Conservation (phyloP, 805 yeast genomes). For the Lipomyces yamadae region DNA sequence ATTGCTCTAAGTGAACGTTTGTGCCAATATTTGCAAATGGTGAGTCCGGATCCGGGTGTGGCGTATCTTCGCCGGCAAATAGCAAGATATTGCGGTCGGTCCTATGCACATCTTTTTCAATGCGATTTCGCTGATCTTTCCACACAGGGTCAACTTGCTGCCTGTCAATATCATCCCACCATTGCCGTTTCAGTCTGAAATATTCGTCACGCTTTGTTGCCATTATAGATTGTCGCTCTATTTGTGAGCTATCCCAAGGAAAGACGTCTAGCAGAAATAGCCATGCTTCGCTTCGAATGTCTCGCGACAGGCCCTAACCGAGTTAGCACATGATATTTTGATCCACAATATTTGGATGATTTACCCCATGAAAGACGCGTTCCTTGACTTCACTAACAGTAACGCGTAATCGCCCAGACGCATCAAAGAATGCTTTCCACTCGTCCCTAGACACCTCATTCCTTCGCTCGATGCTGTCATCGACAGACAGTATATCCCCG, state of each 20-base stretch:
- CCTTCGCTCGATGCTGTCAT: constrained; percentile 67
- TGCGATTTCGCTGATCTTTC: constrained; percentile 86
- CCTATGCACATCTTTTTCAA: constrained; percentile 90
- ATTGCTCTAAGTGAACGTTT: constrained; percentile 72
- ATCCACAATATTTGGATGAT: not conserved
- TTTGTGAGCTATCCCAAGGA: constrained; percentile 82
- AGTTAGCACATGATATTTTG: not conserved
- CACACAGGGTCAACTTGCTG: constrained; percentile 69
- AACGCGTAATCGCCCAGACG: constrained; percentile 67
- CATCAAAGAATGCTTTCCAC: constrained; percentile 86
- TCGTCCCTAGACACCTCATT: constrained; percentile 70
- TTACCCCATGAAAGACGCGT: constrained; percentile 78
- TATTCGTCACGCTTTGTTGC: constrained; percentile 65
- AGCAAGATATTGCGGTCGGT: constrained; percentile 81
- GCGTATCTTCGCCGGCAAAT: constrained; percentile 56
- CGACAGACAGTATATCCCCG: constrained; percentile 50
- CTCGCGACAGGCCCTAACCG: constrained; percentile 62
- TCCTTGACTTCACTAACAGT: constrained; percentile 81
- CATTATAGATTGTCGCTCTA: constrained; percentile 66
- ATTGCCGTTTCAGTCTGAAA: constrained; percentile 61
- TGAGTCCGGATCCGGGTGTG: constrained; percentile 51
- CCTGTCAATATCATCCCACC: constrained; percentile 69
- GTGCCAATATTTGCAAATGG: constrained; percentile 68
- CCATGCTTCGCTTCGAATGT: constrained; percentile 80
- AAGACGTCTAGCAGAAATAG: constrained; percentile 77